A percentile compares a stretch with the other conserved stretches of the same genome.
These are phyloP conservation scores for Aspergillus pseudoterreus DNA, from an alignment of 2,329 filamentous ascomycete species.

Conservation along the genomic window DNA sequence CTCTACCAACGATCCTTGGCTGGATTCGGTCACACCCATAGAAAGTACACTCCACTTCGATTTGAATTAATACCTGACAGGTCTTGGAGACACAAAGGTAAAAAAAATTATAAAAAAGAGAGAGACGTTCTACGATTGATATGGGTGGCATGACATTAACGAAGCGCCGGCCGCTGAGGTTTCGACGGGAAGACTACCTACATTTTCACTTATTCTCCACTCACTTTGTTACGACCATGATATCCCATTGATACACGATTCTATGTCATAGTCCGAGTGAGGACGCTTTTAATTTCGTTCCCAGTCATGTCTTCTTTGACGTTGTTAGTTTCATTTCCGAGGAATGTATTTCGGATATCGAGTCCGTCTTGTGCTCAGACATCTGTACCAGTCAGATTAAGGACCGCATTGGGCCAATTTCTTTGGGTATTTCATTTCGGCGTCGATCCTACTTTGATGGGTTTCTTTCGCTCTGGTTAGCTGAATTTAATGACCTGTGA, in stretches of 20 bases:
- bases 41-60: neutral
- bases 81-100: neutral
- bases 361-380: neutral
- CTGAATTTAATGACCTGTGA: neutral
- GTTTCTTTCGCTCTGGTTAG: conserved; percentile 2
- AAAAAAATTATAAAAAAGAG: neutral
- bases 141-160: conserved; percentile 10
- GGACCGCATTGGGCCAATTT: neutral
- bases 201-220: conserved; percentile 3
- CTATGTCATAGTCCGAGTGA: conserved; percentile 9
- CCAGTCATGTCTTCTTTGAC: neutral
- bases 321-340: neutral
- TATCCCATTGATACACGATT: conserved; percentile 15
- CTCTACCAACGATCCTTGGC: conserved; percentile 47
- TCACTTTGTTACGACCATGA: conserved; percentile 13
- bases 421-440: conserved; percentile 2
- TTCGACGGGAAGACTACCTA: conserved; percentile 1
- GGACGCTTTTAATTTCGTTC: neutral
- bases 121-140: conserved; percentile 6
- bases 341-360: conserved; percentile 2
- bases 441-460: neutral
- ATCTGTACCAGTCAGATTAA: conserved; percentile 13
- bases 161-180: conserved; percentile 16
- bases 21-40: conserved; percentile 41
- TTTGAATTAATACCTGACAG: neutral